Base-by-base conservation (phyloP, 1,284 basidiomycete species). In the Leccinum fallax region DNA sequence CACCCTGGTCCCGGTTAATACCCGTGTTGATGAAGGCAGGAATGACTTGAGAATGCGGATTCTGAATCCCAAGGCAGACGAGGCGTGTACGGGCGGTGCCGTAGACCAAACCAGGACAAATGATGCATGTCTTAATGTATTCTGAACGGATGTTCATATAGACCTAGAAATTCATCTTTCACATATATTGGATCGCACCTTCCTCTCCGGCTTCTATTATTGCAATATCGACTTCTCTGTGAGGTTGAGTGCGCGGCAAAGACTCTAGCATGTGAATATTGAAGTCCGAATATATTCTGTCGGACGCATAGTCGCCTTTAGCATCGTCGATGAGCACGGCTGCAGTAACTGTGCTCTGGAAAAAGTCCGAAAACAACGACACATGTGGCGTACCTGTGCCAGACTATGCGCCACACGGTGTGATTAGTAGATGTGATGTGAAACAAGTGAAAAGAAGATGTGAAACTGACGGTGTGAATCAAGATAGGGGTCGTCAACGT, bases 231-330 rank as follows among this genome's bases (percentile, higher is more conserved):
- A 79, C 69, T 43, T 74, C 67, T 49, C 78, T 73, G 63, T 80
- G 78, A 1, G 69, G 60, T 26, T 72, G 75, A n/a, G 71, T 71
- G 19, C 57, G 60, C 15, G 76, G 70, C 36, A 80, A 66, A 10
- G 70, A 67, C 56, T 77, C 78, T 49, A 80, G 69, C 52, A 67
- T 68, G 30, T 72, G 72, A 4, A 74, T 61, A 55, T 79, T 71
- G 19, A 73, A 52, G 66, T 81, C 79, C 30, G 72, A 73, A 65
- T 78, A 80, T 58, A 80, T 70, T 0, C 60, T 66, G 8, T 77
- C 70, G 5, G 70, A 67, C 3, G 64, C 56, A 32, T 66, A 66
- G 63, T 71, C 63, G 40, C 80, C 80, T 43, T 63, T 65, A 4
- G 77, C 76, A 13, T 75, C 58, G 49, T 77, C 76, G 11, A 63